Evolutionary conservation across 495 filamentous ascomycete genomes (phyloP).

Genomic region (Tuber brumale): DNA sequence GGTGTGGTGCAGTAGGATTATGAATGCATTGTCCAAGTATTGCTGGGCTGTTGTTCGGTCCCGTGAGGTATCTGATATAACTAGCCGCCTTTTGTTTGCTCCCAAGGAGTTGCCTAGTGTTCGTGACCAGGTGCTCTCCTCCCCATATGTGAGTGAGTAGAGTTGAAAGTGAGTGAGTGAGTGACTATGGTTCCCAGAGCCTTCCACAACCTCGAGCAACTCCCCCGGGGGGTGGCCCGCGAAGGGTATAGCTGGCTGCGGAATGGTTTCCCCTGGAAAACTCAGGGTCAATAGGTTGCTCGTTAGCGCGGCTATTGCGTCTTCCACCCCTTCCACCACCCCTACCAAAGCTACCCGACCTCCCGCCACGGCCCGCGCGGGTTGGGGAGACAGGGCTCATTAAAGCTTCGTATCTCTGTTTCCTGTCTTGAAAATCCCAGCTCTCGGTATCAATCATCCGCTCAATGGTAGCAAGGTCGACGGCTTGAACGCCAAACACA

Average conservation of each 20-base stretch:
- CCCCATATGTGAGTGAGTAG: neutral
- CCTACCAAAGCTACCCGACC: constrained; percentile 9
- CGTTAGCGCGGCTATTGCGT: constrained; percentile 19
- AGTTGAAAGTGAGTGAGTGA: neutral
- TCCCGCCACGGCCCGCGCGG: neutral
- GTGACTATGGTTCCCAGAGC: constrained; percentile 37
- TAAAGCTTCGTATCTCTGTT: constrained; percentile 25
- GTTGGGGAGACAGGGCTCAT: constrained; percentile 6
- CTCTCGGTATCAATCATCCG: constrained; percentile 30
- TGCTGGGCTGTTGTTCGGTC: neutral
- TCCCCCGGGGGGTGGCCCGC: constrained; percentile 31
- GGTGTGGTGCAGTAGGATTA: neutral
- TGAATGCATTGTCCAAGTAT: neutral
- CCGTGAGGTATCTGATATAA: constrained; percentile 4
- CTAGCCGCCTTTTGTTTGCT: neutral
- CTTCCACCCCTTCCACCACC: constrained; percentile 18
- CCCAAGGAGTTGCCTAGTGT: neutral
- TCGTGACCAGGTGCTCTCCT: neutral
- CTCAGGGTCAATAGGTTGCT: neutral
- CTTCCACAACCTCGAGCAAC: constrained; percentile 38
- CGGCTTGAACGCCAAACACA: constrained; percentile 55
- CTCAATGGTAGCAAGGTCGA: constrained; percentile 44
- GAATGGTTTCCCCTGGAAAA: constrained; percentile 13
- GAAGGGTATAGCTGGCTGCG: constrained; percentile 18
- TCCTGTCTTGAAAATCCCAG: constrained; percentile 29